phyloP scores from a whole-genome alignment of 306 rosid genomes.

The Cicer arietinum region DNA sequence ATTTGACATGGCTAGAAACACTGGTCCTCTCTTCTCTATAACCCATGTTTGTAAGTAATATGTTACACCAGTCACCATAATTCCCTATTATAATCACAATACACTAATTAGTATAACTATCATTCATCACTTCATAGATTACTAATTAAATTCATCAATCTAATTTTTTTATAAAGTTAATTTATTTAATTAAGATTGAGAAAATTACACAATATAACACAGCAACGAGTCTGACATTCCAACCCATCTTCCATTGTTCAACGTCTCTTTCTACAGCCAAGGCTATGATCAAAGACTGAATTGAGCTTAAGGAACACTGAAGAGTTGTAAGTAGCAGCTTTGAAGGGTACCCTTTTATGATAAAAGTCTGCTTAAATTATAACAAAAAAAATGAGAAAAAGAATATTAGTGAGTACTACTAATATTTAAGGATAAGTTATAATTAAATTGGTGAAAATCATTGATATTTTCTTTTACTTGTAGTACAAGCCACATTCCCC shows the following conservation, averaged over 20 bases:
- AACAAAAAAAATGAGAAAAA: not conserved
- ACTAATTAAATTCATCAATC: constrained; percentile 16
- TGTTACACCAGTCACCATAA: constrained; percentile 79
- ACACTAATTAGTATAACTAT: constrained; percentile 4
- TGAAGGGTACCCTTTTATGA: constrained; percentile 72
- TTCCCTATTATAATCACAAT: constrained; percentile 54
- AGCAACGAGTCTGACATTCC: constrained; percentile 73
- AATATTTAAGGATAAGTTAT: too few relatives aligned
- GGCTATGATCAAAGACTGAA: constrained; percentile 70
- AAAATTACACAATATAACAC: constrained; percentile 70
- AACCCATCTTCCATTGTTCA: constrained; percentile 75
- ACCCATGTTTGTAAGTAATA: constrained; percentile 86
- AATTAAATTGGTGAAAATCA: not conserved
- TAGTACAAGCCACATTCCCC: constrained; percentile 81
- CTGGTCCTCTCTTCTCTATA: constrained; percentile 84
- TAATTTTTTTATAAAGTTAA: not conserved
- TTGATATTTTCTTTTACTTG: constrained; percentile 55
- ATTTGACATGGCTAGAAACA: constrained; percentile 82
- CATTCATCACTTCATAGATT: not conserved
- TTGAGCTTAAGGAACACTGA: constrained; percentile 67
- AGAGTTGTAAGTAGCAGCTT: constrained; percentile 75
- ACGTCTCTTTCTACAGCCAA: constrained; percentile 70
- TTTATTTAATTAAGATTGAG: constrained; percentile 11
- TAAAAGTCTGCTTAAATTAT: constrained; percentile 50
- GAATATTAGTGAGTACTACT: not conserved